A percentile compares a stretch with the other conserved stretches of the same genome.
phyloP scores from a whole-genome alignment of 768 basidiomycete genomes.

The Cantharellus anzutake region DNA sequence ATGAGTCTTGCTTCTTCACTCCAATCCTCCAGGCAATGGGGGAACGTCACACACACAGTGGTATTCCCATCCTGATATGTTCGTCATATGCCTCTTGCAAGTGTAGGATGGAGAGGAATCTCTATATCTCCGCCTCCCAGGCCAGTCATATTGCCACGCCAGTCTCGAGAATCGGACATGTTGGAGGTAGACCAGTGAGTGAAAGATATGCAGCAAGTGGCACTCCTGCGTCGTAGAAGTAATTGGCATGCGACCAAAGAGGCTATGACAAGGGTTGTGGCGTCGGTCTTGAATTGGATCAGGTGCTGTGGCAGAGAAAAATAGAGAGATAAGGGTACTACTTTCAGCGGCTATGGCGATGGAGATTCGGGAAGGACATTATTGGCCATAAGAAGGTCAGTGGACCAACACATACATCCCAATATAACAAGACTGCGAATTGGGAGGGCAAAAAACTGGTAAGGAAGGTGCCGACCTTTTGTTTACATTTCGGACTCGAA shows the following conservation, averaged over 20 bases:
- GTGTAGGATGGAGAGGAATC: conserved; percentile 39
- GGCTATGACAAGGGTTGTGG: conserved; percentile 73
- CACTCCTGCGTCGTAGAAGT: conserved; percentile 84
- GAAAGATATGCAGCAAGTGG: conserved; percentile 41
- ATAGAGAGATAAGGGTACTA: conserved; percentile 66
- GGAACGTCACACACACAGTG: conserved; percentile 22
- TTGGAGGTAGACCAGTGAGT: conserved; percentile 52
- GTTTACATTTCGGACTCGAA: too few species aligned
- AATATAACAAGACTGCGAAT: too few species aligned
- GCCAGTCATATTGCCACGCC: conserved; percentile 82
- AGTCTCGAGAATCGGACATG: conserved; percentile 57
- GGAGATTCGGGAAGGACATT: conserved; percentile 77
- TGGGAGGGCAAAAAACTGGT: too few species aligned
- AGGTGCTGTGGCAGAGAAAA: conserved; percentile 81
- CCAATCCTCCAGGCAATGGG: conserved; percentile 25
- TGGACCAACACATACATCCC: conserved; percentile 11
- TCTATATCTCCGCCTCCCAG: conserved; percentile 16
- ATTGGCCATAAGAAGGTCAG: conserved; percentile 5
- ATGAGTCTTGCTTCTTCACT: conserved; percentile 14
- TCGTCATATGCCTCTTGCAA: conserved; percentile 93
- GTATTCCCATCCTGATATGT: conserved; percentile 40
- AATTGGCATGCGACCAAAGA: conserved; percentile 71
- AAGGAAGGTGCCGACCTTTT: too few species aligned
- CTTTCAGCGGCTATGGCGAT: conserved; percentile 49
- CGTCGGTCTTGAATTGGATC: conserved; percentile 89